Evolutionary conservation across 768 basidiomycete genomes (phyloP).

Genomic region (Flagelloscypha sp.): DNA sequence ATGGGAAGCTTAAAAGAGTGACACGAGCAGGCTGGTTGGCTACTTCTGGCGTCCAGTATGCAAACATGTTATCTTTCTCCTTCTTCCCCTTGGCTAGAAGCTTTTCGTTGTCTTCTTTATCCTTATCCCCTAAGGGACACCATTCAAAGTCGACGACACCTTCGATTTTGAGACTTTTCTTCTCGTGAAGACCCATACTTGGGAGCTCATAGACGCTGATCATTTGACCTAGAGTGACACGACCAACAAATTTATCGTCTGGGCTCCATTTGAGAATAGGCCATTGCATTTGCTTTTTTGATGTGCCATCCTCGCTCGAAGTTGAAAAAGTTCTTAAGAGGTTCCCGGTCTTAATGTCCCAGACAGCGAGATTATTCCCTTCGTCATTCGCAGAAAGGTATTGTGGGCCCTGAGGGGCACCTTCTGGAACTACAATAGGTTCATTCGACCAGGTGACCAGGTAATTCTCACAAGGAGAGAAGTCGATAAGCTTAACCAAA

Average conservation of each 20-base stretch:
- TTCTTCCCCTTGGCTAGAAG: conserved; percentile 52
- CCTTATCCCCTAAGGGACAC: conserved; percentile 90
- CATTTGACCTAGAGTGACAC: conserved; percentile 82
- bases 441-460: conserved; percentile 97
- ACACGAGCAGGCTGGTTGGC: conserved; percentile 95
- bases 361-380: conserved; percentile 95
- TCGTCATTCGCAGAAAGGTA: conserved; percentile 92
- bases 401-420: conserved; percentile 71
- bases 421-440: conserved; percentile 78
- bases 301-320: conserved; percentile 42
- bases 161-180: conserved; percentile 95
- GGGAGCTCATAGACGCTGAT: conserved; percentile 97
- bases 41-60: conserved; percentile 97
- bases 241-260: conserved; percentile 91
- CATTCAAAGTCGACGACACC: conserved; percentile 98
- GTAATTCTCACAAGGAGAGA: conserved; percentile 95
- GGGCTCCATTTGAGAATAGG: conserved; percentile 96
- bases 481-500: conserved; percentile 90
- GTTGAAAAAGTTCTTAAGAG: conserved; percentile 88
- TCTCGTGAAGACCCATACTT: conserved; percentile 87
- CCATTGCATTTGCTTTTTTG: conserved; percentile 87
- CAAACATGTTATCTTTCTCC: conserved; percentile 83
- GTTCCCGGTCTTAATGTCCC: conserved; percentile 92
- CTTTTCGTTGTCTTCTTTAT: conserved; percentile 63
- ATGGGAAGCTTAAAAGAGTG: conserved; percentile 85